phyloP scores from a whole-genome alignment of 2,329 filamentous ascomycete species.

The Paracamarosporium sp. region DNA sequence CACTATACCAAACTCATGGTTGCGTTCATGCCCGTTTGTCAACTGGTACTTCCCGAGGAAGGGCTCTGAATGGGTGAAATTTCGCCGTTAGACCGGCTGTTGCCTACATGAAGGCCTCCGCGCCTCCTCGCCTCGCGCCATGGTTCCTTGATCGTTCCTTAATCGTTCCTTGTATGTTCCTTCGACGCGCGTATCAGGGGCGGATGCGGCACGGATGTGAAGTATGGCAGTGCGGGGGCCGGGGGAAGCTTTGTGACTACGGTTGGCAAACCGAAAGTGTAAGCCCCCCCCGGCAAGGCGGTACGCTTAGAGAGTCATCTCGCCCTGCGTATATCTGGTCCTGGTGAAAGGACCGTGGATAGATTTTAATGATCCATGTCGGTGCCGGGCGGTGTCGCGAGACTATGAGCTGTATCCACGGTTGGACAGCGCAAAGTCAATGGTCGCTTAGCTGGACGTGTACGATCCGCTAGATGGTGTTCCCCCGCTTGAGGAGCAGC shows the following conservation, averaged over 20 bases:
- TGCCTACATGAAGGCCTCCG: not conserved
- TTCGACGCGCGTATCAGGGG: not conserved
- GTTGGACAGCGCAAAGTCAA: not conserved
- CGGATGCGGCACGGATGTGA: not conserved
- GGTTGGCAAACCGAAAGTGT: not conserved
- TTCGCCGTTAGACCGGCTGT: not conserved
- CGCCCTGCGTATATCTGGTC: not conserved
- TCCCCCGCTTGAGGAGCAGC: constrained; percentile 17
- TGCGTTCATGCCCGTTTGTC: not conserved
- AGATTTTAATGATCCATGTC: not conserved
- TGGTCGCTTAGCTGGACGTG: not conserved
- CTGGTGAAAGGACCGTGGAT: not conserved
- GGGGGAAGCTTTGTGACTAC: not conserved
- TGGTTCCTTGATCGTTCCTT: not conserved
- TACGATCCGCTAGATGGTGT: constrained; percentile 18
- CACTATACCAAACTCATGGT: not conserved
- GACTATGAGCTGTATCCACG: not conserved
- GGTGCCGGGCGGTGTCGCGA: not conserved
- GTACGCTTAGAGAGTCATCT: not conserved
- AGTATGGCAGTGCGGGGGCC: not conserved
- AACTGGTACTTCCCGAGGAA: not conserved
- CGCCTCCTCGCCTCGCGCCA: not conserved
- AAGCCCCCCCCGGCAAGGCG: not conserved
- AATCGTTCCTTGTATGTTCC: not conserved
- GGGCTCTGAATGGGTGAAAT: not conserved